Percentiles rank a stretch among this genome's conserved stretches.
Conservation (phyloP, 2,329 filamentous ascomycete species). For the Didymella pomorum region DNA sequence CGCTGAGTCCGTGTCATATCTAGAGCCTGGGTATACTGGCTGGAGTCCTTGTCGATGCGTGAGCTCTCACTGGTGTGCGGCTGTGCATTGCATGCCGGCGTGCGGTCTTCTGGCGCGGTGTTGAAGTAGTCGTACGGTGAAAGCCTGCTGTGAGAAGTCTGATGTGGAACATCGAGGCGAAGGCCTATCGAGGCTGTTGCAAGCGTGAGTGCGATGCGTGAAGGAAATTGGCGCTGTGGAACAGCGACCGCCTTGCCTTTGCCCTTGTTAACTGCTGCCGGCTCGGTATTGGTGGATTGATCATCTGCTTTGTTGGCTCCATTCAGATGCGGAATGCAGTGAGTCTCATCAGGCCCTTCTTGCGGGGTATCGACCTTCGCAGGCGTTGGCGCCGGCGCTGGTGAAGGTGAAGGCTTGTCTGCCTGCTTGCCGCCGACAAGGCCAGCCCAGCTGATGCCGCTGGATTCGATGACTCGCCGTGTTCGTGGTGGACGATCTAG, state of each 20-base stretch:
- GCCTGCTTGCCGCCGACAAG: not conserved
- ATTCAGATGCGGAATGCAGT: not conserved
- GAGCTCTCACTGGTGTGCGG: not conserved
- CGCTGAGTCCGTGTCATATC: not conserved
- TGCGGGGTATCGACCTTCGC: not conserved
- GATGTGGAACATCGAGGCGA: not conserved
- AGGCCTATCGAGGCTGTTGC: not conserved
- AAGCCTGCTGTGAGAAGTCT: not conserved
- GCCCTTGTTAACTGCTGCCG: not conserved
- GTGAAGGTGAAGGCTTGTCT: not conserved
- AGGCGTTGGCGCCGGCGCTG: not conserved
- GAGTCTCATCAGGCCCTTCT: not conserved
- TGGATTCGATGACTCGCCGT: not conserved
- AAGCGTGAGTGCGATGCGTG: not conserved
- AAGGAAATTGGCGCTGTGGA: too few relatives aligned
- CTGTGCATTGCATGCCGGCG: not conserved
- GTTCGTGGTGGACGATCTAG: not conserved
- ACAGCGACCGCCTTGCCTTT: not conserved
- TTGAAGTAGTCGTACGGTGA: not conserved
- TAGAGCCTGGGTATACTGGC: not conserved
- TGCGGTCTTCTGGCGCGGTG: not conserved
- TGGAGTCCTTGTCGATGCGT: not conserved
- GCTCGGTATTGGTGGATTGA: accelerated
- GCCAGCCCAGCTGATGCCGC: conserved; percentile 6
- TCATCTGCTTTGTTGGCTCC: not conserved